Conservation (phyloP, 1,284 basidiomycete species). For the Rhodofomes roseus region DNA sequence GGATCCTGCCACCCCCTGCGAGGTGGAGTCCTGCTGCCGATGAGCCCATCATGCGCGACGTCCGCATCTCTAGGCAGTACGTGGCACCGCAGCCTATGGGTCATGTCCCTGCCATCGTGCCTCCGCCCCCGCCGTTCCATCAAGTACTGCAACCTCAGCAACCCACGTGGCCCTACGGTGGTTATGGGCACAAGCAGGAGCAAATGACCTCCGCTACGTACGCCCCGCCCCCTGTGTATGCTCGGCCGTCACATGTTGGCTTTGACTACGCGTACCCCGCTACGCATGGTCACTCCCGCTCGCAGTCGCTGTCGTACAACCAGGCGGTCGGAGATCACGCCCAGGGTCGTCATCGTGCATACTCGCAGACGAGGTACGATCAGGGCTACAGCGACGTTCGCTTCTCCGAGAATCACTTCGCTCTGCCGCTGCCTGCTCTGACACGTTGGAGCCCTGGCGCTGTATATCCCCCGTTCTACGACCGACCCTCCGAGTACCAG, state of each 20-base stretch:
- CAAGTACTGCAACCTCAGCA: conserved; percentile 22
- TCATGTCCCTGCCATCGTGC: conserved; percentile 14
- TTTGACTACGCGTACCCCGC: conserved; percentile 37
- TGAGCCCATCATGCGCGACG: conserved; percentile 61
- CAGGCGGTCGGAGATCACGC: conserved; percentile 41
- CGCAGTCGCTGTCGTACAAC: conserved; percentile 53
- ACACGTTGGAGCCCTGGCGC: conserved; percentile 21
- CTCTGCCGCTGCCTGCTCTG: conserved; percentile 21
- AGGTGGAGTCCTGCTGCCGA: conserved; percentile 77
- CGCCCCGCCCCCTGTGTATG: conserved; percentile 19
- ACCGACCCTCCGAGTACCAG: conserved; percentile 22
- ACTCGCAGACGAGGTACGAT: conserved; percentile 55
- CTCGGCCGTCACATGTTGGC: conserved; percentile 35
- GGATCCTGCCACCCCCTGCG: conserved; percentile 64
- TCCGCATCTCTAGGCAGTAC: conserved; percentile 51
- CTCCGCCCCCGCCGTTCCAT: conserved; percentile 22
- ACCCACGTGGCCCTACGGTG: conserved; percentile 21
- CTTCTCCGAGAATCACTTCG: conserved; percentile 38
- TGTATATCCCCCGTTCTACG: conserved; percentile 25
- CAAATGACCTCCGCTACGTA: conserved; percentile 11
- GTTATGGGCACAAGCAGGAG: conserved; percentile 18
- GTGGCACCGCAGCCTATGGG: conserved; percentile 58
- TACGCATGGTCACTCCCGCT: conserved; percentile 45
- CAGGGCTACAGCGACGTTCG: conserved; percentile 45
- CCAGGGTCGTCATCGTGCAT: conserved; percentile 53